Evolutionary conservation across 495 filamentous ascomycete species (phyloP).

Genomic region (Xylaria longipes): DNA sequence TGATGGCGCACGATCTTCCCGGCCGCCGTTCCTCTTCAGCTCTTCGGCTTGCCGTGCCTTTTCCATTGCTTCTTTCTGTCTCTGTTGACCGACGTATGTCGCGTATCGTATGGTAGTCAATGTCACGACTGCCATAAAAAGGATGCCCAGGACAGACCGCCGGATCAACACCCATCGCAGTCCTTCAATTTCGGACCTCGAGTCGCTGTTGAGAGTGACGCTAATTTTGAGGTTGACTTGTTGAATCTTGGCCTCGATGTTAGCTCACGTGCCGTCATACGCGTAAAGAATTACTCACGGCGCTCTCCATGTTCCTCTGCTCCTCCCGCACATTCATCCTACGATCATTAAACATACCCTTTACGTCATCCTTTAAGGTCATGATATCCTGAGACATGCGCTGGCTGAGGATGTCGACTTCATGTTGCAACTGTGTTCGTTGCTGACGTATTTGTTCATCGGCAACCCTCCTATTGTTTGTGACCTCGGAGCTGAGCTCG

Average conservation of each 20-base stretch:
- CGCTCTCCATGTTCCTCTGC: conserved; percentile 79
- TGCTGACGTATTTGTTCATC: conserved; percentile 79
- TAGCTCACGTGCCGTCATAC: not conserved
- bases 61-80: conserved; percentile 47
- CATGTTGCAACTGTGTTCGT: conserved; percentile 84
- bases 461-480: conserved; percentile 62
- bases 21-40: conserved; percentile 43
- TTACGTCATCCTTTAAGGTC: conserved; percentile 85
- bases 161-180: conserved; percentile 89
- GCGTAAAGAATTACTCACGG: conserved; percentile 49
- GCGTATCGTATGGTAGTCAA: conserved; percentile 57
- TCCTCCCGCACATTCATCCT: conserved; percentile 90
- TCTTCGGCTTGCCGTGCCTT: conserved; percentile 42
- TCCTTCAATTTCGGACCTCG: conserved; percentile 88
- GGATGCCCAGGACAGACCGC: conserved; percentile 82
- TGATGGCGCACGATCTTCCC: conserved; percentile 43
- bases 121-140: conserved; percentile 58
- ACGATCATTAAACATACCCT: conserved; percentile 94
- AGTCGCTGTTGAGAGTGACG: conserved; percentile 81
- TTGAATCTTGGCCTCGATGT: conserved; percentile 66
- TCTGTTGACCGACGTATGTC: conserved; percentile 52
- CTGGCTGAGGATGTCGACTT: conserved; percentile 90
- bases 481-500: conserved; percentile 84
- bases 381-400: conserved; percentile 78
- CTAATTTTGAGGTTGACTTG: conserved; percentile 95